Percentiles rank a stretch among this genome's conserved stretches.
Evolutionary conservation across 1,284 basidiomycete species (phyloP).

Genomic region (Rugosomyces carneus): DNA sequence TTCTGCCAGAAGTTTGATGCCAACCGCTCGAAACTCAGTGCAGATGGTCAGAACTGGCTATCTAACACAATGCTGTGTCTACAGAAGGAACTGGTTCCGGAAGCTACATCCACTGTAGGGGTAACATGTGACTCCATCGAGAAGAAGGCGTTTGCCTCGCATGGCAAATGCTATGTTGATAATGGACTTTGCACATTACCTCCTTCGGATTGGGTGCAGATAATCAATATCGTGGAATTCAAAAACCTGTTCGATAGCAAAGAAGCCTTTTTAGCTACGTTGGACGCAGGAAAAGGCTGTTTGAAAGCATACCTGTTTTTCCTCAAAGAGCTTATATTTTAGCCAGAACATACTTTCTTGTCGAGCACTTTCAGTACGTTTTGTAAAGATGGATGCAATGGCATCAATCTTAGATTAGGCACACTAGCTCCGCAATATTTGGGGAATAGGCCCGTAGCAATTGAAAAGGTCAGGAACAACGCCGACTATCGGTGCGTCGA

Average conservation of each 20-base stretch:
- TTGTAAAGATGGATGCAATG: too few relatives aligned
- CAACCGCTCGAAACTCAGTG: slow-evolving; percentile 22
- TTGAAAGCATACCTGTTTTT: slow-evolving; percentile 11
- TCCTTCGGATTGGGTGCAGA: slow-evolving; percentile 28
- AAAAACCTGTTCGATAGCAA: slow-evolving; percentile 27
- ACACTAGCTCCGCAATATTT: too few relatives aligned
- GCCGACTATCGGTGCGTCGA: too few relatives aligned
- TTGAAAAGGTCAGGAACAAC: too few relatives aligned
- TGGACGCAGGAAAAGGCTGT: slow-evolving; percentile 11
- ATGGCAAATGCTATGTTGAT: slow-evolving; percentile 33
- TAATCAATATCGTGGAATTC: slow-evolving; percentile 32
- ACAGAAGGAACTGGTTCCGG: slow-evolving; percentile 33
- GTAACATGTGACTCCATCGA: slow-evolving; percentile 30
- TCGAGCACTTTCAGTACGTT: too few relatives aligned
- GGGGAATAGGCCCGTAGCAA: too few relatives aligned
- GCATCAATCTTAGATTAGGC: too few relatives aligned
- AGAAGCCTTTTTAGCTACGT: slow-evolving; percentile 22
- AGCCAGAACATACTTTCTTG: neutral
- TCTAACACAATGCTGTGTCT: slow-evolving; percentile 40
- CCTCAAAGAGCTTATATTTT: slow-evolving; percentile 2
- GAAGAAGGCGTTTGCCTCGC: slow-evolving; percentile 33
- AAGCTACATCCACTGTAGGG: slow-evolving; percentile 22
- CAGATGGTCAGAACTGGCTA: slow-evolving; percentile 36
- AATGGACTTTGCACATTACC: slow-evolving; percentile 35
- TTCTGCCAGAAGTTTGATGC: slow-evolving; percentile 34